phyloP scores from a whole-genome alignment of 176 grass and related monocot species.

The Phyllostachys edulis region DNA sequence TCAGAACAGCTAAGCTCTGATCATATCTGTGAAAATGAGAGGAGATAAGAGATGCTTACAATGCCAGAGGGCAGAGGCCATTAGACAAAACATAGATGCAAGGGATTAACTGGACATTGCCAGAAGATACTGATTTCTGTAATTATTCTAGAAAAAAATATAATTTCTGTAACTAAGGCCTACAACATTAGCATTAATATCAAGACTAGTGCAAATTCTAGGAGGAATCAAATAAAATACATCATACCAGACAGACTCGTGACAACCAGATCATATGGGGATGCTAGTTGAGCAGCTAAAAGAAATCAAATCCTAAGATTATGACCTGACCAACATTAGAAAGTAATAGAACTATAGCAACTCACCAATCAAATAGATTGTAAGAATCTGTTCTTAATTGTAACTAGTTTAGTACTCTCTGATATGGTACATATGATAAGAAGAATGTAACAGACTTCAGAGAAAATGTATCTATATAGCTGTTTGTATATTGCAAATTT shows the following conservation, averaged over 20 bases:
- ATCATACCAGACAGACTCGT: background rate
- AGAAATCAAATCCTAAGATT: background rate
- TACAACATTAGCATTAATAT: conserved; percentile 2
- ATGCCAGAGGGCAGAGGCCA: background rate
- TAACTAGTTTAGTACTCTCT: background rate
- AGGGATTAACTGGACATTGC: background rate
- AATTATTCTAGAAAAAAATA: conserved; percentile 1
- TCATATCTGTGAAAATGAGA: conserved; percentile 49
- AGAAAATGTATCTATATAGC: background rate
- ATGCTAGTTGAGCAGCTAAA: background rate
- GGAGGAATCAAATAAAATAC: background rate
- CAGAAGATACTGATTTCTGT: background rate
- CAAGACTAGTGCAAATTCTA: background rate
- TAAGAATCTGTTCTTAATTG: conserved; percentile 10
- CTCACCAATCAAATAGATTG: background rate
- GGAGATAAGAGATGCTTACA: background rate
- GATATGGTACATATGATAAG: background rate
- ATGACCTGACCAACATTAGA: background rate
- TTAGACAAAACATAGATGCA: background rate
- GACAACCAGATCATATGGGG: background rate
- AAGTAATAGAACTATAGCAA: background rate
- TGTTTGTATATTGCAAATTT: background rate
- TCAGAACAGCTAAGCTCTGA: conserved; percentile 80
- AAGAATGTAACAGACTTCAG: background rate
- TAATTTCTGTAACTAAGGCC: background rate